Conservation (phyloP, 495 filamentous ascomycete species). For the Penicillium samsonianum region DNA sequence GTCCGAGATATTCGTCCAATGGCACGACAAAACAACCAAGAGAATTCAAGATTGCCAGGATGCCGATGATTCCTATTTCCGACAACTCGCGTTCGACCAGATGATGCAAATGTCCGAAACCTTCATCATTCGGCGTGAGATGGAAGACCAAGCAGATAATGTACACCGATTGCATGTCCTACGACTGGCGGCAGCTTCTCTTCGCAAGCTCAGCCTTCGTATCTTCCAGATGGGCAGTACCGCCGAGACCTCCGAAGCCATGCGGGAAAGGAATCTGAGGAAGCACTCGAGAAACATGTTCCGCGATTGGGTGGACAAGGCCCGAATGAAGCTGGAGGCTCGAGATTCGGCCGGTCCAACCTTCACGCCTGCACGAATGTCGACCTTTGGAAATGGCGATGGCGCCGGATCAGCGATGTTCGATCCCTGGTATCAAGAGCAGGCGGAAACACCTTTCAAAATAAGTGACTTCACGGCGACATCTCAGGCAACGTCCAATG, state of each 20-base stretch:
- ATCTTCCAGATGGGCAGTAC: conserved; percentile 51
- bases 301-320: conserved; percentile 57
- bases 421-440: conserved; percentile 41
- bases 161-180: conserved; percentile 50
- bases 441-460: conserved; percentile 52
- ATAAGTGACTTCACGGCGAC: conserved; percentile 41
- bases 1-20: conserved; percentile 43
- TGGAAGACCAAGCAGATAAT: conserved; percentile 52
- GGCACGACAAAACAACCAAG: conserved; percentile 45
- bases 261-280: conserved; percentile 58
- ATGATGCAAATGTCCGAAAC: conserved; percentile 50
- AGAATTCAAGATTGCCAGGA: conserved; percentile 41
- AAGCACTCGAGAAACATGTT: conserved; percentile 59
- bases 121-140: conserved; percentile 40
- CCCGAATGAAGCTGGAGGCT: conserved; percentile 40
- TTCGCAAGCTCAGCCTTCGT: conserved; percentile 54
- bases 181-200: conserved; percentile 41
- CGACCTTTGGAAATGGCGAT: conserved; percentile 29
- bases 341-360: conserved; percentile 41
- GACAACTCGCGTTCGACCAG: conserved; percentile 46
- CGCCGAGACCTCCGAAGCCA: conserved; percentile 50
- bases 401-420: conserved; percentile 42
- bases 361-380: conserved; percentile 33
- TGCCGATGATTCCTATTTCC: conserved; percentile 44
- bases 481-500: conserved; percentile 27